Percentiles rank a stretch among this genome's conserved stretches.
These are phyloP conservation scores for Aspergillus sp. DNA, from an alignment of 2,329 filamentous ascomycete species.

Conservation along the genomic window DNA sequence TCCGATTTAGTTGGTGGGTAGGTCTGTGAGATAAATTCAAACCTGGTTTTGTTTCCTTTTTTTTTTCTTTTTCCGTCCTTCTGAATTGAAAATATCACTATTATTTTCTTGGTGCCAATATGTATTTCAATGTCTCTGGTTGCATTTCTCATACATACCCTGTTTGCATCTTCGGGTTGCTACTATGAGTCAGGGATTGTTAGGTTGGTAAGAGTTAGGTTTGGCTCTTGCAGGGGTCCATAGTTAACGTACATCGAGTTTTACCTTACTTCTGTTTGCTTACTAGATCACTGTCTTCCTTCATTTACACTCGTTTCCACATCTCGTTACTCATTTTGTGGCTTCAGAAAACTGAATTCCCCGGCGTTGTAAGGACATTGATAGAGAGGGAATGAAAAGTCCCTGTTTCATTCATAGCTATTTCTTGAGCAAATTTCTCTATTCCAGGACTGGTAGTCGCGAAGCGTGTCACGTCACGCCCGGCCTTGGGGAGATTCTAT, in stretches of 20 bases:
- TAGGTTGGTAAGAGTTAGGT: slow-evolving; percentile 16
- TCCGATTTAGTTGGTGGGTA: slow-evolving; percentile 17
- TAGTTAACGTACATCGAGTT: slow-evolving; percentile 17
- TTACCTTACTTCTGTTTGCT: background rate
- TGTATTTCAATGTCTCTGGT: slow-evolving; percentile 8
- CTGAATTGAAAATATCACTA: slow-evolving; percentile 9
- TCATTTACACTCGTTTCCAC: background rate
- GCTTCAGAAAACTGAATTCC: background rate
- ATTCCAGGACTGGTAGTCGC: background rate
- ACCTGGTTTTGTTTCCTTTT: slow-evolving; percentile 7
- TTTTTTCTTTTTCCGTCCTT: slow-evolving; percentile 2
- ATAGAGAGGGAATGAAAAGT: background rate
- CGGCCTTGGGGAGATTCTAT: background rate
- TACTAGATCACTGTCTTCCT: background rate
- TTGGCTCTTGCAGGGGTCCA: slow-evolving; percentile 18
- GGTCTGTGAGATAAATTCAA: slow-evolving; percentile 17
- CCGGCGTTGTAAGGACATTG: background rate
- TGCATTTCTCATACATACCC: slow-evolving; percentile 28
- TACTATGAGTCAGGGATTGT: slow-evolving; percentile 26
- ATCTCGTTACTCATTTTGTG: background rate
- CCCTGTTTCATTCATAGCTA: background rate
- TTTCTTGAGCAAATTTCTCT: background rate
- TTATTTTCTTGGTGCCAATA: background rate
- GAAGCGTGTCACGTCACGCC: background rate
- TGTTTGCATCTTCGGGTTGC: slow-evolving; percentile 28